Evolutionary conservation across 2,329 filamentous ascomycete genomes (phyloP), one percentile per base, ranked within the genome.

Genomic region (Ascochyta koolunga): DNA sequence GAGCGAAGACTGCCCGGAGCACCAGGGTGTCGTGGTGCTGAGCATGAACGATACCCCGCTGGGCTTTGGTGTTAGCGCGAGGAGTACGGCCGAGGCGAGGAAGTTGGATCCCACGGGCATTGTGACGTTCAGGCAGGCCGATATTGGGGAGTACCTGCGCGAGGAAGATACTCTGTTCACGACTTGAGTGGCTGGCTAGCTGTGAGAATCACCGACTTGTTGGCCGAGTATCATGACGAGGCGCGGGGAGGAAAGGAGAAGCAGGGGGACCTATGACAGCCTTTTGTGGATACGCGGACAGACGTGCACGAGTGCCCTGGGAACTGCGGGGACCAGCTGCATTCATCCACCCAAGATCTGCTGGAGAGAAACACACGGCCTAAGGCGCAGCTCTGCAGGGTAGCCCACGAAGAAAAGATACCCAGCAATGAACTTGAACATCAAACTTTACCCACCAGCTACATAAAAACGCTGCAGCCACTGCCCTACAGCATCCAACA

Each of bases 71-170:
- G 87, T 96, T 46, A 96, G 91, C 35, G 90, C 92, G n/a, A 83
- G 91, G 71, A 91, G 89, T 59, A 96, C 91, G 5, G 86, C 89
- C 16, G 93, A 97, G 75, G 87, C 90, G 22, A 83, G 91, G 69
- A 84, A 91, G 62, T 75, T 97, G 66, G 95, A 97, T 60, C 95
- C 95, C 0, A 99, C 95, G 0, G 91, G 89, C 10, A 89, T 97
- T 57, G 89, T 91, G 9, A 89, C 89, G 50, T 98, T 97, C 77
- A 83, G 93, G 62, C 95, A 99, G 78, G 90, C 91, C 0, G 95
- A 99, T 79, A 89, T 90, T 65, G 95, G 95, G 66, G 93, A 98
- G 79, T 99, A 96, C 72, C 80, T 99, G 70, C 86, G 95, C 71
- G 93, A 98, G 70, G 85, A 88, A 76, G 85, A 87, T 67, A 83